These are phyloP conservation scores for Geosmithia putterillii DNA, from an alignment of 2,329 filamentous ascomycete species.

Conservation along the genomic window DNA sequence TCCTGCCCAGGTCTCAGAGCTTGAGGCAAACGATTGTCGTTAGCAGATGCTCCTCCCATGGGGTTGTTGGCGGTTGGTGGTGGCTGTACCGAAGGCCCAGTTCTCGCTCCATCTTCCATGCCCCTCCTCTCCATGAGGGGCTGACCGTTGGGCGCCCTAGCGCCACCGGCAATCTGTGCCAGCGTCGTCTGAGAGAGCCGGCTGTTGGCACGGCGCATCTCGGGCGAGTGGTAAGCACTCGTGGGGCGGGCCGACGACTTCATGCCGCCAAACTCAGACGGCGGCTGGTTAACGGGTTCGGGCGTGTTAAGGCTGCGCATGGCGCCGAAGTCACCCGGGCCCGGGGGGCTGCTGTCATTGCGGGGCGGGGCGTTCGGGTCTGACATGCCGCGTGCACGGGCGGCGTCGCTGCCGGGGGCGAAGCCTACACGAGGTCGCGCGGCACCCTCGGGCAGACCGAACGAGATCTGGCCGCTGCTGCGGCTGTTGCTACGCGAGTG, in stretches of 20 bases:
- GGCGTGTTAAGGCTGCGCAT: slow-evolving; percentile 50
- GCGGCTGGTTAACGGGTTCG: slow-evolving; percentile 66
- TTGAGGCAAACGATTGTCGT: slow-evolving; percentile 41
- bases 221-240: slow-evolving; percentile 61
- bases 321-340: slow-evolving; percentile 26
- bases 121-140: slow-evolving; percentile 16
- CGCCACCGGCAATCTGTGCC: slow-evolving; percentile 64
- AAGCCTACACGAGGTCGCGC: slow-evolving; percentile 36
- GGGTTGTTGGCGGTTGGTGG: slow-evolving; percentile 36
- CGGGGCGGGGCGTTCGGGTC: slow-evolving; percentile 29
- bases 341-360: slow-evolving; percentile 14
- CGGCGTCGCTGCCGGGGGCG: slow-evolving; percentile 31
- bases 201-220: slow-evolving; percentile 69
- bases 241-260: slow-evolving; percentile 56
- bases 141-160: slow-evolving; percentile 31
- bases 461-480: slow-evolving; percentile 25
- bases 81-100: slow-evolving; percentile 37
- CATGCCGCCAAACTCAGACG: slow-evolving; percentile 58
- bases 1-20: slow-evolving; percentile 28
- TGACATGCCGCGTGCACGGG: slow-evolving; percentile 33
- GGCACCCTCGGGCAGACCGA: slow-evolving; percentile 11
- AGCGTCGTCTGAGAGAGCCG: slow-evolving; percentile 75
- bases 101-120: slow-evolving; percentile 17
- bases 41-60: slow-evolving; percentile 36
- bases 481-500: slow-evolving; percentile 34